Evolutionary conservation across 306 rosid species (phyloP).

Genomic region (Casuarina glauca): DNA sequence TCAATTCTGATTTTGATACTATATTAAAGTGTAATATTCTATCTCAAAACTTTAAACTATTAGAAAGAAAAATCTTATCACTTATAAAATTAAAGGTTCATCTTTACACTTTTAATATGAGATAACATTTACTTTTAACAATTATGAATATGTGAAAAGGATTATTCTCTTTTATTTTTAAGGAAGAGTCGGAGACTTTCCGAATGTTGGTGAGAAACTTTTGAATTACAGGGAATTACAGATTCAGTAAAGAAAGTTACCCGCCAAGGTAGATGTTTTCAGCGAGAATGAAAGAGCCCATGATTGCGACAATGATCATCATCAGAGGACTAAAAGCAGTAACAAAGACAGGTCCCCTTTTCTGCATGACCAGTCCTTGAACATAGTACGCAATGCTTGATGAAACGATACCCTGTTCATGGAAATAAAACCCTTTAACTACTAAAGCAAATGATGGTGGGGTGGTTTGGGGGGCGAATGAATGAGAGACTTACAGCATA

Average conservation of each 20-base stretch:
- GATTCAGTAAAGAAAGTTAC: constrained; percentile 33
- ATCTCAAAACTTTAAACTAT: no score
- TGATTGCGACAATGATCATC: constrained; percentile 86
- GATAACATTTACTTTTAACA: no score
- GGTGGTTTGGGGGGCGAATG: neutral
- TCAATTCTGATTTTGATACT: no score
- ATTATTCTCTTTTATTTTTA: no score
- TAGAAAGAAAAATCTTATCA: no score
- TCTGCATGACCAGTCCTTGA: constrained; percentile 84
- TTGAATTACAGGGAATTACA: neutral
- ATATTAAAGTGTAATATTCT: no score
- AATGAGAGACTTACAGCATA: constrained; percentile 57
- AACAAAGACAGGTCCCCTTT: constrained; percentile 91
- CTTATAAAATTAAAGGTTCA: no score
- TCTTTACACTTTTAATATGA: no score
- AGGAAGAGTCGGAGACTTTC: no score
- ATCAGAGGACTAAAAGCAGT: constrained; percentile 94
- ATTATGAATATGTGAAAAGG: no score
- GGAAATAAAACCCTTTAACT: constrained; percentile 6
- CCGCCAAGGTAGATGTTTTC: constrained; percentile 84
- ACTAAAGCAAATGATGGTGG: neutral
- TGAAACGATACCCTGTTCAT: constrained; percentile 69
- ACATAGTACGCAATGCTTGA: constrained; percentile 66
- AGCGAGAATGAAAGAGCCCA: constrained; percentile 85
- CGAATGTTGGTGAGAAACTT: no score